Conservation (phyloP, 1,139 yeast genomes). For the Candida sanyaensis region DNA sequence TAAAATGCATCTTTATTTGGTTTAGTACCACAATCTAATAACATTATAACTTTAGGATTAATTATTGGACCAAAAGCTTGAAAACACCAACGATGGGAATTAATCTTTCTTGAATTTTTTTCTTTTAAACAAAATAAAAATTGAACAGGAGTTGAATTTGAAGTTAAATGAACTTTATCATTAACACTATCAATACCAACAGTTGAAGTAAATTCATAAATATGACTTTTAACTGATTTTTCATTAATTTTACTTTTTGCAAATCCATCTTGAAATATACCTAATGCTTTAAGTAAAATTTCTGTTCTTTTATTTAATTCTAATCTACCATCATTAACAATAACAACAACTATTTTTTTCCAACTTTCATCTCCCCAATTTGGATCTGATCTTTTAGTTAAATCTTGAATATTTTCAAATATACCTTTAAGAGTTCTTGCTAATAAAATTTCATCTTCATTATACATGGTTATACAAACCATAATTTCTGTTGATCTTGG, state of each 20-base stretch:
- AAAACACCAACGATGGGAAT: slow-evolving; percentile 85
- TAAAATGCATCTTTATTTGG: slow-evolving; percentile 74
- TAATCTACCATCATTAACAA: slow-evolving; percentile 77
- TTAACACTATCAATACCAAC: slow-evolving; percentile 70
- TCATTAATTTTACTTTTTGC: slow-evolving; percentile 79
- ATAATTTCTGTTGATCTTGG: slow-evolving; percentile 73
- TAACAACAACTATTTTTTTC: slow-evolving; percentile 74
- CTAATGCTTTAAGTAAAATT: slow-evolving; percentile 68
- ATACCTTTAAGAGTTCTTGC: slow-evolving; percentile 78
- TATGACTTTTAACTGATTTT: slow-evolving; percentile 66
- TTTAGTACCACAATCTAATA: slow-evolving; percentile 79
- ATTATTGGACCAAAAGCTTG: slow-evolving; percentile 75
- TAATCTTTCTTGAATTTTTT: slow-evolving; percentile 71
- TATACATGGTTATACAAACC: slow-evolving; percentile 78
- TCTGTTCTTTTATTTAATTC: slow-evolving; percentile 67
- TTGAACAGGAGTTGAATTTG: slow-evolving; percentile 70
- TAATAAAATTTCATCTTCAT: slow-evolving; percentile 72
- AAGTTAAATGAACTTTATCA: slow-evolving; percentile 54
- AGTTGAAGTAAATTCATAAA: slow-evolving; percentile 78
- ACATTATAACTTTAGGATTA: slow-evolving; percentile 68
- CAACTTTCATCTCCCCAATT: slow-evolving; percentile 82
- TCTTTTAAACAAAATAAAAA: slow-evolving; percentile 78
- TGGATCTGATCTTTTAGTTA: slow-evolving; percentile 56
- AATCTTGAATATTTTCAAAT: slow-evolving; percentile 68
- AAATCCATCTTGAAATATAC: slow-evolving; percentile 79